phyloP scores from a whole-genome alignment of 129 eudicot genomes.

The Artemisia annua region DNA sequence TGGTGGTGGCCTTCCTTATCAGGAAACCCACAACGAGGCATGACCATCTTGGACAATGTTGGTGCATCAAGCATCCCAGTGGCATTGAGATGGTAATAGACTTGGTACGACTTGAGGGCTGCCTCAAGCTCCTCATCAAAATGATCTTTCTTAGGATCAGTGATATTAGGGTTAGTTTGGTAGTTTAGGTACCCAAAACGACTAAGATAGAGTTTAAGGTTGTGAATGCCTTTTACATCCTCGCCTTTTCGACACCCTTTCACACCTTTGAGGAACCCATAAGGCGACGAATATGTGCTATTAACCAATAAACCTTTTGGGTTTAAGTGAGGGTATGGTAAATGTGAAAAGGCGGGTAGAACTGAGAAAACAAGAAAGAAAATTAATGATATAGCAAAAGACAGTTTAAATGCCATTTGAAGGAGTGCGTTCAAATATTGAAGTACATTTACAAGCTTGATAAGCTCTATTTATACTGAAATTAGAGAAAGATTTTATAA shows the following conservation, averaged over 20 bases:
- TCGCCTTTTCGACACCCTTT: constrained; percentile 36
- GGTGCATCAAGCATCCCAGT: constrained; percentile 32
- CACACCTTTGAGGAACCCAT: constrained; percentile 25
- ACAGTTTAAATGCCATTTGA: constrained; percentile 17
- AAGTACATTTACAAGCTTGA: not conserved
- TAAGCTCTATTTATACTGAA: constrained; percentile 27
- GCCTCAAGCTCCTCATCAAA: constrained; percentile 38
- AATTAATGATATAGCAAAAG: constrained; percentile 13
- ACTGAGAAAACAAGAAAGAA: constrained; percentile 17
- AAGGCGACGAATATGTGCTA: constrained; percentile 17
- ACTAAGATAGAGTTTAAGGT: constrained; percentile 32
- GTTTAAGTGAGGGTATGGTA: constrained; percentile 5
- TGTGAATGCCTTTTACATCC: constrained; percentile 15
- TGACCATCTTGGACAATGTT: constrained; percentile 29
- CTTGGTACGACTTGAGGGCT: constrained; percentile 40
- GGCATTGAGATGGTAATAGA: constrained; percentile 33
- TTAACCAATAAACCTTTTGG: constrained; percentile 13
- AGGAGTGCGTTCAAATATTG: not conserved
- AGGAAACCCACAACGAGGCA: constrained; percentile 42
- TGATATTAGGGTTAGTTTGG: constrained; percentile 12
- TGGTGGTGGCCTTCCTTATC: constrained; percentile 29
- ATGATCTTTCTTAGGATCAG: constrained; percentile 17
- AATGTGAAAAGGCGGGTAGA: constrained; percentile 11
- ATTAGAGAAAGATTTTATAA: not conserved
- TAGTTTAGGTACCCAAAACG: constrained; percentile 39